Evolutionary conservation across 225 moss, liverwort and hornwort genomes (phyloP).

Genomic region (Anthoceros angustus): DNA sequence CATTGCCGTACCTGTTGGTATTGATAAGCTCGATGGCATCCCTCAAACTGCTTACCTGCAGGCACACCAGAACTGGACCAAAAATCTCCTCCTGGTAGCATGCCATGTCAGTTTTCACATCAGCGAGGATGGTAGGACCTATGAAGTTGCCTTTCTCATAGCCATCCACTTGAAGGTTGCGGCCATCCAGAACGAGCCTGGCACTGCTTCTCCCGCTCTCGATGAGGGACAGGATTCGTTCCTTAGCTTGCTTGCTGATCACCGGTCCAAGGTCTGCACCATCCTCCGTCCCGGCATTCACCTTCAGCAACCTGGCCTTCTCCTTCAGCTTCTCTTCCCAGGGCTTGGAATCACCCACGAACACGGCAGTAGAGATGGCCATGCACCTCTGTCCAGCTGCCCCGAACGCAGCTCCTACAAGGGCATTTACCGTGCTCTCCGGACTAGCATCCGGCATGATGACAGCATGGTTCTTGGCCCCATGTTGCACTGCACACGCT

Average conservation of each 20-base stretch:
- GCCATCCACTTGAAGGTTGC: constrained; percentile 57
- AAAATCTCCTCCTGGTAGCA: constrained; percentile 96
- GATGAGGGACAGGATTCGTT: constrained; percentile 63
- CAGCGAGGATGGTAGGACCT: constrained; percentile 83
- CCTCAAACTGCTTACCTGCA: constrained; percentile 55
- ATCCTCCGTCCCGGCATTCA: constrained; percentile 57
- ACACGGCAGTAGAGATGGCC: constrained; percentile 80
- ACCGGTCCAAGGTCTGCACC: constrained; percentile 88
- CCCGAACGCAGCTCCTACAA: constrained; percentile 87
- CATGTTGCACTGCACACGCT: constrained; percentile 96
- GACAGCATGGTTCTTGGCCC: constrained; percentile 96
- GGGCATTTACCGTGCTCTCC: constrained; percentile 68
- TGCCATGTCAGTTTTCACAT: constrained; percentile 75
- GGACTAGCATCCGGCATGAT: constrained; percentile 65
- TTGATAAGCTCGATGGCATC: constrained; percentile 77
- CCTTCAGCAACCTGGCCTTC: constrained; percentile 56
- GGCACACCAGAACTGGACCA: constrained; percentile 79
- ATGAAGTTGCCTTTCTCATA: constrained; percentile 88
- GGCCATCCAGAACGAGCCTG: constrained; percentile 71
- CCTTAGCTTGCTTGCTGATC: constrained; percentile 84
- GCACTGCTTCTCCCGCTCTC: constrained; percentile 59
- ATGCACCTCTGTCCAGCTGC: constrained; percentile 94
- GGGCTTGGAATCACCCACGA: constrained; percentile 53
- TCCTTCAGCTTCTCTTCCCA: constrained; percentile 74
- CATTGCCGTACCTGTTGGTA: constrained; percentile 77